Base-by-base conservation (phyloP, 1,139 yeast genomes). In the Pichia sp. region DNA sequence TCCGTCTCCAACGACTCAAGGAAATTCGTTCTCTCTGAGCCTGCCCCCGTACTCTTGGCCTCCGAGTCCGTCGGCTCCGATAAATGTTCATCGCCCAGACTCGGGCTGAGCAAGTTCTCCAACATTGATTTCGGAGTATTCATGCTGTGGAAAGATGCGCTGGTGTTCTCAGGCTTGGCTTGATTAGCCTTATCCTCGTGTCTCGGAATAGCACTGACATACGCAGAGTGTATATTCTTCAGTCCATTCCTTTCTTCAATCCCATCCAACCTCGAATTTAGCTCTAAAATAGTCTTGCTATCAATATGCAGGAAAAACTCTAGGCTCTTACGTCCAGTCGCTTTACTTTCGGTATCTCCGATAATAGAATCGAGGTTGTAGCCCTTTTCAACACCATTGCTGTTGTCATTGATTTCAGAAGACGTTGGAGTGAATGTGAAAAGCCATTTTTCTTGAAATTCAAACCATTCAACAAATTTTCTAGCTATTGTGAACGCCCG, bases 391-490 rank as follows among this genome's bases (percentile, higher is more conserved):
- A 14, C 14, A 38, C 10, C 24, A 12, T 10, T 6, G 3, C 6
- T 12, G 7, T 14, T 24, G 9, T 6, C 17, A n/a, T 6, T 31
- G 14, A 4, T 29, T 29, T 36, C 20, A 16, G 2, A 1, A 2
- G 24, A 12, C n/a, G 16, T 30, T n/a, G 36, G 4, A 9, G 17
- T n/a, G 34, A 36, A 16, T 7, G 7, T 27, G 38, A 52, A 58
- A 38, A 61, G 47, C 2, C 62, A 63, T 7, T 42, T 51, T 1
- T 65, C 63, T 2, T 59, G 60, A 41, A 51, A 57, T 45, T 62
- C 63, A 51, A 64, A 45, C 58, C 64, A 62, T 16, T 61, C 62
- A 16, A 54, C 42, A 9, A 63, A 16, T 41, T 52, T 58, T n/a
- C 46, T 54, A 46, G 49, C 55, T 14, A 50, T 50, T 2, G 59